Evolutionary conservation across 139 green algal genomes (phyloP).

Genomic region (Gonium pectorale): DNA sequence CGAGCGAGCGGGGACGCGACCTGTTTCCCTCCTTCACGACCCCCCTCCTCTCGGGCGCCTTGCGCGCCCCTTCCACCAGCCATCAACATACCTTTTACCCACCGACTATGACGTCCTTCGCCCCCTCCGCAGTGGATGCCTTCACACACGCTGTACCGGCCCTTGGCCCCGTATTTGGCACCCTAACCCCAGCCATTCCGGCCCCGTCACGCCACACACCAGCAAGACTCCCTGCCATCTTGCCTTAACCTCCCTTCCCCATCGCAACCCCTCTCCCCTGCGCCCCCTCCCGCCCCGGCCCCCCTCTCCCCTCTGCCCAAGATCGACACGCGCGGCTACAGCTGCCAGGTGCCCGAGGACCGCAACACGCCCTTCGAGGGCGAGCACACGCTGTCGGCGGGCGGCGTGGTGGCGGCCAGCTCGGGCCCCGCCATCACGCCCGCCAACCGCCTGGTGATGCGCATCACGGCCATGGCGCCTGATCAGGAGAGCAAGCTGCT

Average conservation of each 20-base stretch:
- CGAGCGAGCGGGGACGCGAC: too few relatives aligned
- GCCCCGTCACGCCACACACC: too few relatives aligned
- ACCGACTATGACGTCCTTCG: too few relatives aligned
- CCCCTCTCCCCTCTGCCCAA: background rate
- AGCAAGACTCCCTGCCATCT: too few relatives aligned
- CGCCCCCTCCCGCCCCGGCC: background rate
- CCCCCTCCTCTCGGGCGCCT: background rate
- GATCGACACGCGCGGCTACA: slow-evolving; percentile 1
- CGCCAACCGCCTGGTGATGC: slow-evolving; percentile 16
- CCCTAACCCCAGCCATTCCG: too few relatives aligned
- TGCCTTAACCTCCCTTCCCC: too few relatives aligned
- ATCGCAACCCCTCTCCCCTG: too few relatives aligned
- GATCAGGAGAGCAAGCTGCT: slow-evolving; percentile 54
- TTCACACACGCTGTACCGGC: too few relatives aligned
- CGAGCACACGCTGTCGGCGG: slow-evolving; percentile 30
- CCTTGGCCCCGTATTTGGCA: too few relatives aligned
- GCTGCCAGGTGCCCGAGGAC: slow-evolving; percentile 49
- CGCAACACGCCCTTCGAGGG: slow-evolving; percentile 33
- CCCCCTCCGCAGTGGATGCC: too few relatives aligned
- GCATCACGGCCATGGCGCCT: slow-evolving; percentile 42
- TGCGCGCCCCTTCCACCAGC: too few relatives aligned
- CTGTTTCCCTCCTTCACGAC: background rate
- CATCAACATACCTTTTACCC: too few relatives aligned
- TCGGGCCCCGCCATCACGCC: background rate
- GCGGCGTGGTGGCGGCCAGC: background rate